Evolutionary conservation across 495 filamentous ascomycete species (phyloP).

Genomic region (Neurospora tetrasperma): DNA sequence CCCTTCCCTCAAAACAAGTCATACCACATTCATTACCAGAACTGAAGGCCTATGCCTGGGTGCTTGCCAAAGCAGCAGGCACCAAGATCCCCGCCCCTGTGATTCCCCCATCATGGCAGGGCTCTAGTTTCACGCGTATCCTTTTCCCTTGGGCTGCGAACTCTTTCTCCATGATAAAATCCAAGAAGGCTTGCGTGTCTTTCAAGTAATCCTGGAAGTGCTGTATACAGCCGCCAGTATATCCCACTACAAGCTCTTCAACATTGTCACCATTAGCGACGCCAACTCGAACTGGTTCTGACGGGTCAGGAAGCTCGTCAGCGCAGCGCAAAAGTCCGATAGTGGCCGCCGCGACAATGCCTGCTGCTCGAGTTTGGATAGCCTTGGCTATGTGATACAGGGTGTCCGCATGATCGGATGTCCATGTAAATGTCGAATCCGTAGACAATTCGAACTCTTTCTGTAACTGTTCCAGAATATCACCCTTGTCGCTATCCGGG

Average conservation of each 20-base stretch:
- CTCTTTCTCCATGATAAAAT: constrained; percentile 50
- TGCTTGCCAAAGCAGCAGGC: constrained; percentile 32
- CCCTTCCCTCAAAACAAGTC: not conserved
- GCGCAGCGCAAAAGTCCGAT: constrained; percentile 58
- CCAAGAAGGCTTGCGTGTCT: constrained; percentile 57
- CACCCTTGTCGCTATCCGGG: constrained; percentile 36
- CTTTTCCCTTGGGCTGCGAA: constrained; percentile 39
- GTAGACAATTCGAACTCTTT: constrained; percentile 30
- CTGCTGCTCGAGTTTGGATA: constrained; percentile 59
- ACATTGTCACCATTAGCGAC: not conserved
- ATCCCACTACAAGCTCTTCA: constrained; percentile 63
- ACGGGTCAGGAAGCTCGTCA: constrained; percentile 42
- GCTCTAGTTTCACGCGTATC: constrained; percentile 52
- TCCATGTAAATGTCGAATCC: constrained; percentile 48
- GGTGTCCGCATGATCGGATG: constrained; percentile 39
- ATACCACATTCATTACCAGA: not conserved
- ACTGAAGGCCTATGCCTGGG: not conserved
- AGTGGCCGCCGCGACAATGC: constrained; percentile 60
- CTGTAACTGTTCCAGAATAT: constrained; percentile 42
- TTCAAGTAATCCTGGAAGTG: constrained; percentile 64
- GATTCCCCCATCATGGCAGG: constrained; percentile 67
- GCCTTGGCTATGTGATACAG: constrained; percentile 52
- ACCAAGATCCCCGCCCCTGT: constrained; percentile 67
- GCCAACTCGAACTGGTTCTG: constrained; percentile 1
- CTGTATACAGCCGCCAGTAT: constrained; percentile 69